These are phyloP conservation scores for Euphorbia tirucalli DNA, from an alignment of 345 rosid genomes.

Conservation along the genomic window DNA sequence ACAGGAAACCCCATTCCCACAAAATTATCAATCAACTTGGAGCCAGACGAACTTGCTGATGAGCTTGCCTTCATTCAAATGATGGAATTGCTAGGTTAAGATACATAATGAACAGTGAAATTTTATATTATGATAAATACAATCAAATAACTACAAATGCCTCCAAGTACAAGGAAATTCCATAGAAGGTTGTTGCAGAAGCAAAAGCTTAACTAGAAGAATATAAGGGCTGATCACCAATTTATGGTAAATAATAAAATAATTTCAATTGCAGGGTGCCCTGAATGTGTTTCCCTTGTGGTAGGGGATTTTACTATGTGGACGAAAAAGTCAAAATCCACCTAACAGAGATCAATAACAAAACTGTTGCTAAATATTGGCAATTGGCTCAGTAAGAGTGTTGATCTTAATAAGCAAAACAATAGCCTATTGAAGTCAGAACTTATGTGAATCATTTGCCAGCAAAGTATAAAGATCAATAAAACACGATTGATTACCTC, in stretches of 20 bases:
- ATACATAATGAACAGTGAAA: background rate
- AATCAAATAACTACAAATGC: background rate
- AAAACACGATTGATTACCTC: constrained; percentile 13
- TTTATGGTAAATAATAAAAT: background rate
- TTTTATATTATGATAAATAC: background rate
- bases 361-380: too few species aligned
- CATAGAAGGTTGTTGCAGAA: too few species aligned
- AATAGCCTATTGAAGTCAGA: background rate
- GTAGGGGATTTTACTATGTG: too few species aligned
- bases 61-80: constrained; percentile 44
- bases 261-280: background rate
- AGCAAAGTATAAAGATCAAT: too few species aligned
- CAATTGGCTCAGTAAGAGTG: background rate
- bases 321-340: too few species aligned
- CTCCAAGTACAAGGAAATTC: too few species aligned
- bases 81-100: constrained; percentile 9
- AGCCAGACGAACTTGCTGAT: constrained; percentile 47
- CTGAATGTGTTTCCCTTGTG: too few species aligned
- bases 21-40: constrained; percentile 56
- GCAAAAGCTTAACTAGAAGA: too few species aligned
- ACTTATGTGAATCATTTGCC: background rate
- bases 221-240: too few species aligned
- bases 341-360: too few species aligned
- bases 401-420: background rate
- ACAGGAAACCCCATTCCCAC: constrained; percentile 72